Evolutionary conservation across 352 stramenopile genomes (phyloP), one percentile per base, ranked within the genome.

Genomic region (Pythium myriotylum): DNA sequence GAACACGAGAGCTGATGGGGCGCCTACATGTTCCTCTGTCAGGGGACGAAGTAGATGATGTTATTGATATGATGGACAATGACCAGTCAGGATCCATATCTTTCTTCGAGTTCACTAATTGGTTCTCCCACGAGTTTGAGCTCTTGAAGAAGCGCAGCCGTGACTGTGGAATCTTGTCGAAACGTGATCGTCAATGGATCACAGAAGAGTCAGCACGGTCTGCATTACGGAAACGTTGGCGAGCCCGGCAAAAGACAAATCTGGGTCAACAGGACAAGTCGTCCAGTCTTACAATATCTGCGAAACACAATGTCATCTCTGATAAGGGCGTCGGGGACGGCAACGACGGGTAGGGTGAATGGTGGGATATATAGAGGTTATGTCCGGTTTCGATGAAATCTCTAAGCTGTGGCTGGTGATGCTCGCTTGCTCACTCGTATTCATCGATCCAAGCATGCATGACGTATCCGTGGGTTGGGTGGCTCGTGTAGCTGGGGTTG

Each of bases 51-150:
- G 54, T 72, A 0, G 68, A 78, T 9, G 84, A 92, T 54, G 84
- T 92, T 9, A 74, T 92, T 17, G 73, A 73, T 13, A 94, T 94
- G 84, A 94, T 94, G 77, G 84, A 94, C 67, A 82, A 68, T 42
- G 84, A 94, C 45, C 64, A 62, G 8, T 92, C 84, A 0, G 82
- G 81, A 0, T 70, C 64, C 6, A 85, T 94, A 22, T 91, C 81
- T 23, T 76, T 91, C 23, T 32, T 47, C 14, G 82, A 94, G 39
- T 94, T 94, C 42, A 74, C 74, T 10, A 64, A 59, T 3, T 94
- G 85, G 82, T 88, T 89, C 48, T 46, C 62, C 6, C 73, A 89
- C 63, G 85, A 94, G 54, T 82, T 78, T 26, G 54, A 71, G 6
- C 42, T 79, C 10, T 55, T 94, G 26, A 75, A 77, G 19, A 73